Base-by-base conservation (phyloP, 257 asterid genomes). In the Forsythia viridissima region DNA sequence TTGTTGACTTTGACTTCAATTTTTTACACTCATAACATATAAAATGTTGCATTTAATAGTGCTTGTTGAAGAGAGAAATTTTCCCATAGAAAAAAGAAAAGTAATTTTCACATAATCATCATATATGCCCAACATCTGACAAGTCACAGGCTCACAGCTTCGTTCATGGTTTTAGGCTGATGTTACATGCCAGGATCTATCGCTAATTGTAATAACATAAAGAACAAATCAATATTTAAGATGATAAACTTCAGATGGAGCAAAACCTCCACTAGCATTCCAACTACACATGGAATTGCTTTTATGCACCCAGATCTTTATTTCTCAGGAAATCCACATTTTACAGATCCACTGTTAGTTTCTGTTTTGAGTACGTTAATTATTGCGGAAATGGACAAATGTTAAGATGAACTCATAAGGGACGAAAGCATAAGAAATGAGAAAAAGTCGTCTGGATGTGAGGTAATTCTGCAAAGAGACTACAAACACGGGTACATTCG, bases 401-500 rank as follows among this genome's bases (percentile, higher is more conserved):
- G 71, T 55, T 38, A 43, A 55, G 15, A 76, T 75, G 71, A 68
- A 67, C 20, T 57, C 63, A 8, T 16, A 21, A 43, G 6, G 30
- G 76, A 18, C 8, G 40, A 21, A 72, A 46, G 57, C 73, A 72
- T 57, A 46, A n/a, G 20, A n/a, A 39, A 80, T 9, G 43, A 48
- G 65, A 46, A 4, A 3, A 69, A 67, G 79, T 8, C 68, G 3
- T 43, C 30, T 55, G 65, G 70, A 41, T 12, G 37, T 8, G 42
- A 72, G 66, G 16, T 69, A 70, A 74, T 68, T 65, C 24, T 0
- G 72, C 67, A 74, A 76, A 38, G 44, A 69, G 21, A 8, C 3
- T 44, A 42, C 79, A 48, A 40, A 48, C 65, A 74, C 40, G 38
- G 73, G 67, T 71, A 57, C 20, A 39, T 80, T 75, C 52, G 69